These are phyloP conservation scores for Salix dunnii DNA, from an alignment of 345 rosid species.

Conservation along the genomic window DNA sequence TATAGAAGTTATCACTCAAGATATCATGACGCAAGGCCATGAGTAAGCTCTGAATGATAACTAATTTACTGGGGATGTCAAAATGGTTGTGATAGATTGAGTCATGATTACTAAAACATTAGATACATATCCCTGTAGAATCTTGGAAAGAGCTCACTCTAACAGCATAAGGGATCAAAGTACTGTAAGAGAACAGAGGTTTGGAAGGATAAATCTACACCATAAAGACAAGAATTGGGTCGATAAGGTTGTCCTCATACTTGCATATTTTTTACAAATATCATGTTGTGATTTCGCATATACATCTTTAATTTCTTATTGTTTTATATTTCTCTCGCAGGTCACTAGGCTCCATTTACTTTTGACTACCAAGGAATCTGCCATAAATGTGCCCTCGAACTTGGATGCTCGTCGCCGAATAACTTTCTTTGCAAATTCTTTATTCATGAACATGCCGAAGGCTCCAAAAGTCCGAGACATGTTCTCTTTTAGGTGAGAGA, in stretches of 20 bases:
- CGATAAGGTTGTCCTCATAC: slow-evolving; percentile 59
- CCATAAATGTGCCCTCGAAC: slow-evolving; percentile 85
- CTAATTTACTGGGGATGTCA: slow-evolving; percentile 5
- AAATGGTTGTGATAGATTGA: not conserved
- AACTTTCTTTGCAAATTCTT: slow-evolving; percentile 95
- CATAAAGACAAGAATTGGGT: slow-evolving; percentile 38
- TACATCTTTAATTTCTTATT: slow-evolving; percentile 10
- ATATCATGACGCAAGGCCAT: slow-evolving; percentile 63
- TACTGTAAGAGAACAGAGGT: slow-evolving; percentile 58
- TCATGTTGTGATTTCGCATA: not conserved
- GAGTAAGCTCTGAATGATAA: slow-evolving; percentile 55
- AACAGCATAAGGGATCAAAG: slow-evolving; percentile 17
- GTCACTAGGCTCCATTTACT: slow-evolving; percentile 74
- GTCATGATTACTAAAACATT: slow-evolving; percentile 6
- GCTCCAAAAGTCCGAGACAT: slow-evolving; percentile 89
- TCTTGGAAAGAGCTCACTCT: slow-evolving; percentile 45
- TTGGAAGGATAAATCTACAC: slow-evolving; percentile 54
- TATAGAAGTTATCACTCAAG: slow-evolving; percentile 75
- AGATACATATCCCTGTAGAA: slow-evolving; percentile 38
- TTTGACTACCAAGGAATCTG: slow-evolving; percentile 91
- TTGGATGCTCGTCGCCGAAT: slow-evolving; percentile 98
- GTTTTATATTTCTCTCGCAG: slow-evolving; percentile 32
- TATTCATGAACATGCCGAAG: slow-evolving; percentile 88
- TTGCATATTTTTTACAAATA: not conserved
- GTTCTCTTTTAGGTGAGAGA: slow-evolving; percentile 79